Evolutionary conservation across 768 basidiomycete genomes (phyloP), one percentile per base, ranked within the genome.

Genomic region (Lactarius sanguifluus): DNA sequence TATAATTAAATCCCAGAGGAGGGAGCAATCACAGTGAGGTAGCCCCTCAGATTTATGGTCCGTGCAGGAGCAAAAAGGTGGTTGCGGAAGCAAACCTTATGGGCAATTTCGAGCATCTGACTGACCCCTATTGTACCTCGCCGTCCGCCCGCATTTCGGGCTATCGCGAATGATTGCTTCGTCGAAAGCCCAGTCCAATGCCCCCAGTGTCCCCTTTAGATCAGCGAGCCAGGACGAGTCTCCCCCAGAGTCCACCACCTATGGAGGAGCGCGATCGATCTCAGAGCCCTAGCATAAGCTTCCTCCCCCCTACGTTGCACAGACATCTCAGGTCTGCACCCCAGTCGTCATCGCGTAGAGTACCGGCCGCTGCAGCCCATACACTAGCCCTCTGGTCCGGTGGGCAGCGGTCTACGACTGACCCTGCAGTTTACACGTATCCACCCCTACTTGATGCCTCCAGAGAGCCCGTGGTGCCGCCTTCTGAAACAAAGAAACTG

Each of bases 251-350:
- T 32, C 25, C 25, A 61, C 59, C 47, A 34, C 55, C 36, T 30
- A 70, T 68, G 69, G 57, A 59, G 62, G 64, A 65, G 38, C 28
- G 47, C 16, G 61, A 63, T 41, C 56, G 67, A 38, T 69, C 63
- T 47, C 68, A 43, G n/a, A 73, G 73, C 65, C 68, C 63, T 23
- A 71, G 72, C 67, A 76, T 79, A 67, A 85, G 83, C 77, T 82
- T 82, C 36, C 79, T 86, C 20, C 85, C 85, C 43, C 77, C 76
- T 66, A 82, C 79, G 67, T 79, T 86, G 47, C 80, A 79, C 64
- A 80, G 80, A n/a, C 81, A 80, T 69, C 79, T 85, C 57, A 64
- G 67, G 59, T 70, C 73, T 45, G 66, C 64, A n/a, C 61, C 72
- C 38, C 64, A 60, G 57, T 61, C 67, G 15, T 61, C 67, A 20